Evolutionary conservation across 208 protist species (phyloP), one percentile per base, ranked within the genome.

Genomic region (Leishmania gerbilli): DNA sequence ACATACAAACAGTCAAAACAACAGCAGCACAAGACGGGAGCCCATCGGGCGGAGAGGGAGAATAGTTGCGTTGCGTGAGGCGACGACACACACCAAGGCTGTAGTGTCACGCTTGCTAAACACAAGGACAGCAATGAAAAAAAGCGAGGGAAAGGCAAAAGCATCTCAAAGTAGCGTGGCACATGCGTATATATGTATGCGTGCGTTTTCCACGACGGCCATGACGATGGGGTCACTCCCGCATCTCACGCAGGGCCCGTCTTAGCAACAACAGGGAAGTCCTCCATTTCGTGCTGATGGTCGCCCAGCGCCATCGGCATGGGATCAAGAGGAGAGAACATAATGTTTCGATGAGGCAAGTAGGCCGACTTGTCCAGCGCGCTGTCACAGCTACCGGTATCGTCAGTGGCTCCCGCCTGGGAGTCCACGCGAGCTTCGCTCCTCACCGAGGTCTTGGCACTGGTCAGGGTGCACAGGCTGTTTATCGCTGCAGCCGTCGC

Each of bases 331-430:
- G 81, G 81, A 11, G 81, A 85, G 55, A 81, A 60, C 76, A 81
- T 78, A 31, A 65, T 27, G 27, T 65, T 71, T 2, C 31, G 51
- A 21, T 40, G 67, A 42, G 49, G 40, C 2, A 40, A 65, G 19
- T 76, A 45, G 1, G 62, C 34, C 40, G 42, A 31, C 76, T 78
- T 78, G 42, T 85, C 77, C 42, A 65, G 71, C 0, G 34, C 71
- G 31, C 81, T 85, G 77, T 81, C 77, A 9, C 71, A 62, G 72
- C 72, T 81, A 27, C 69, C 77, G 0, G 81, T 80, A 34, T 78
- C 79, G 69, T 80, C 81, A 0, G 71, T 81, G 1, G 64, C 68
- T 2, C 81, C 71, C 21, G 11, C 47, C 60, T 81, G 81, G 27
- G 72, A 81, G 37, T 74, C 77, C 6, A 27, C 34, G 40, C 62